Evolutionary conservation across 768 basidiomycete genomes (phyloP).

Genomic region (Auricularia heimuer): DNA sequence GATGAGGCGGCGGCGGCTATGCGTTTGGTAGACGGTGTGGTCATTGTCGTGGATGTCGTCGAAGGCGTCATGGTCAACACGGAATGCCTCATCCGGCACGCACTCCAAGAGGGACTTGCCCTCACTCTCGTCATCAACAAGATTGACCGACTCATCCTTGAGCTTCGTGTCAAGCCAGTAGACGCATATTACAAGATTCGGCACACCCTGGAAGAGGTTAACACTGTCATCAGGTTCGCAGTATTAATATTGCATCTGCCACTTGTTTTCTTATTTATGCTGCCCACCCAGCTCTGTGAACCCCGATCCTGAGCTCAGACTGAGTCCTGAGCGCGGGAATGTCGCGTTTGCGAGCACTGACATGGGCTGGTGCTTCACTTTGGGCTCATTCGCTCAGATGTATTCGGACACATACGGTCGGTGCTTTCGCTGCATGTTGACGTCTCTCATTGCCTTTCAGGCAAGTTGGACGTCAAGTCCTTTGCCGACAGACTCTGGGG

Average conservation of each 20-base stretch:
- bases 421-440: constrained; percentile 9
- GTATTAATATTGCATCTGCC: neutral
- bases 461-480: constrained; percentile 67
- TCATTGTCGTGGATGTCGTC: constrained; percentile 95
- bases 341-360: constrained; percentile 95
- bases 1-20: constrained; percentile 90
- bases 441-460: constrained; percentile 25
- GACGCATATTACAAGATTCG: constrained; percentile 99
- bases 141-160: constrained; percentile 93
- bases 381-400: constrained; percentile 90
- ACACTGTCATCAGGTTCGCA: constrained; percentile 82
- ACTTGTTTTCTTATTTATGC: constrained; percentile 1
- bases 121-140: constrained; percentile 95
- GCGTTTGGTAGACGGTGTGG: constrained; percentile 79
- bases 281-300: constrained; percentile 53
- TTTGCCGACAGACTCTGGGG: constrained; percentile 95
- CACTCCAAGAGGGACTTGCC: constrained; percentile 79
- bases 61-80: constrained; percentile 97
- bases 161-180: constrained; percentile 86
- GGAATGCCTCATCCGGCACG: constrained; percentile 80
- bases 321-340: constrained; percentile 93
- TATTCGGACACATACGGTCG: constrained; percentile 88
- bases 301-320: constrained; percentile 74
- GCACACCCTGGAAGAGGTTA: constrained; percentile 97
- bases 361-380: constrained; percentile 96